A percentile compares a stretch with the other conserved stretches of the same genome.
phyloP scores from a whole-genome alignment of 257 asterid genomes.

The Lycium ferocissimum region DNA sequence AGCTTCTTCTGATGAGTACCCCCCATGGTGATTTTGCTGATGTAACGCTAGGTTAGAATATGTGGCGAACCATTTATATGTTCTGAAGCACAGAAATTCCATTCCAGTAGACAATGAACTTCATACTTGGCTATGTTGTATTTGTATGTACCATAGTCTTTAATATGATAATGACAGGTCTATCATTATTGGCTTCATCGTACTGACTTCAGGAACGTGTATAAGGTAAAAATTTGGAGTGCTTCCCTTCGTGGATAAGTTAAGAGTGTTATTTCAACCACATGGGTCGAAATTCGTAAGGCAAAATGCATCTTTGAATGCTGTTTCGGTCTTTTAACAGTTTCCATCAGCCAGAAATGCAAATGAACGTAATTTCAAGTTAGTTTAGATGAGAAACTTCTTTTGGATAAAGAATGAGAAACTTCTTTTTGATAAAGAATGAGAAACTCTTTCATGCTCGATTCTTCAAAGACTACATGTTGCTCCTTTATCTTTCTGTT shows the following conservation, averaged over 20 bases:
- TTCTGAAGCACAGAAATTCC: not conserved
- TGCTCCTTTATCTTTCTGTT: not conserved
- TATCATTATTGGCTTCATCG: not conserved
- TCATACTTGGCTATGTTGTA: slow-evolving; percentile 19
- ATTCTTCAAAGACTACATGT: not conserved
- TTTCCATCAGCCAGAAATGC: not conserved
- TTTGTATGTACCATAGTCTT: not conserved
- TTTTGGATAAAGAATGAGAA: not conserved
- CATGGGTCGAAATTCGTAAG: not conserved
- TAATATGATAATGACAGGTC: not conserved
- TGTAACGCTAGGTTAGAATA: not conserved
- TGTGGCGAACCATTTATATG: not conserved
- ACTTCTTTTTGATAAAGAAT: not conserved
- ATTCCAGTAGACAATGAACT: not conserved
- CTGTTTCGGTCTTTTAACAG: not conserved
- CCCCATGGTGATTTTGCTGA: not conserved
- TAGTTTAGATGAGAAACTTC: not conserved
- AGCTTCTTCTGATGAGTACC: not conserved
- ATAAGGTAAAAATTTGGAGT: not conserved
- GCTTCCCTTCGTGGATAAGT: not conserved
- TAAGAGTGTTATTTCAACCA: not conserved
- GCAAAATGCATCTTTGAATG: not conserved
- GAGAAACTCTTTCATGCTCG: not conserved
- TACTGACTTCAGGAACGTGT: not conserved
- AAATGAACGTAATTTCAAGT: not conserved